These are phyloP conservation scores for Alloteropsis semialata DNA, from an alignment of 176 grass and related monocot genomes.

Conservation along the genomic window DNA sequence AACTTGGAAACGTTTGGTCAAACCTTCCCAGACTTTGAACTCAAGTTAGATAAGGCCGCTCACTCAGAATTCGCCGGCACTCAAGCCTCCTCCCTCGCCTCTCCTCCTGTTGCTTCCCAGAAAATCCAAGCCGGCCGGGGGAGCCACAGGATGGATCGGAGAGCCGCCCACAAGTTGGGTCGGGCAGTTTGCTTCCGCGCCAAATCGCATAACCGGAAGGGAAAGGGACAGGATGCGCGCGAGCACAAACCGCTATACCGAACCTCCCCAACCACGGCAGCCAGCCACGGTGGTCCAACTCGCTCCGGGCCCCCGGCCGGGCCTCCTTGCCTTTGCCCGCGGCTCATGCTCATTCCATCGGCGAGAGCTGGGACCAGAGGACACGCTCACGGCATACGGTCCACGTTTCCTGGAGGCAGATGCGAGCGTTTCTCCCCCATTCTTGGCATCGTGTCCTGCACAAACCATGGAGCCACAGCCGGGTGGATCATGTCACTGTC, in stretches of 20 bases:
- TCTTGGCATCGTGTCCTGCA: slow-evolving; percentile 15
- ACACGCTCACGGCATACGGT: slow-evolving; percentile 29
- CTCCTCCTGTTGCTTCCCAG: slow-evolving; percentile 21
- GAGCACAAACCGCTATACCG: slow-evolving; percentile 31
- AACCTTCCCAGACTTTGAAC: slow-evolving; percentile 26
- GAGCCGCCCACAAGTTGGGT: background rate
- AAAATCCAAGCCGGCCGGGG: background rate
- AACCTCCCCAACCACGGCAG: slow-evolving; percentile 20
- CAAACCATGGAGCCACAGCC: background rate
- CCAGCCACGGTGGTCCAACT: background rate
- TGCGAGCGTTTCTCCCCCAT: background rate
- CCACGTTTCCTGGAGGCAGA: slow-evolving; percentile 26
- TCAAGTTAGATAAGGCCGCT: slow-evolving; percentile 30
- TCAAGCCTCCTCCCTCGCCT: background rate
- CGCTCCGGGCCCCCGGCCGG: background rate
- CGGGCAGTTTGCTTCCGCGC: background rate
- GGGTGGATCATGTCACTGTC: background rate
- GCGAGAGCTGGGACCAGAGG: background rate
- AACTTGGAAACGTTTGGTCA: slow-evolving; percentile 14
- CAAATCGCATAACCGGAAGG: background rate
- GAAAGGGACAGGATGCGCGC: slow-evolving; percentile 25
- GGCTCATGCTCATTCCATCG: background rate
- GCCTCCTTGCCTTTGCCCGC: background rate
- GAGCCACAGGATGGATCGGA: too few species aligned
- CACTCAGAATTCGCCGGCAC: background rate